Evolutionary conservation across 306 rosid species (phyloP).

Genomic region (Cucumis melo): DNA sequence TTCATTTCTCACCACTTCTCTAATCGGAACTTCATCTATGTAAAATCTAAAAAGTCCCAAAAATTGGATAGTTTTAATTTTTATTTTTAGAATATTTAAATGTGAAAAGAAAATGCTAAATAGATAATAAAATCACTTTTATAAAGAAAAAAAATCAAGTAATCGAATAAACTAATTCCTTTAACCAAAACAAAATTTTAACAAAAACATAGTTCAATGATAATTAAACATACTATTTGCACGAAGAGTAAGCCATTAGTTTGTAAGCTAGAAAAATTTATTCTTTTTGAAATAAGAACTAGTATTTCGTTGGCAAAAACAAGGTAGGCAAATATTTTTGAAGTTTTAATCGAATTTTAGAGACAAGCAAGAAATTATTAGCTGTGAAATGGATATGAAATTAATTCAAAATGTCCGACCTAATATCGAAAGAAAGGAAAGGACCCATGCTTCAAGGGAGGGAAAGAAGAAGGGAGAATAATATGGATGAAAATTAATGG

Average conservation of each 20-base stretch:
- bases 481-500: not conserved
- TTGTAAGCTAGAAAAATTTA: not conserved
- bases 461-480: not conserved
- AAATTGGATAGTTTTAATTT: not conserved
- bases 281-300: not conserved
- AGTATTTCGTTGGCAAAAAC: not conserved
- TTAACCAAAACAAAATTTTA: too few species aligned
- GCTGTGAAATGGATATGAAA: not conserved
- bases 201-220: too few species aligned
- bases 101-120: too few species aligned
- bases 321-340: not conserved
- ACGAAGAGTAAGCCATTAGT: too few species aligned
- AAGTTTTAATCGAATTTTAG: not conserved
- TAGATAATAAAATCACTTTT: too few species aligned
- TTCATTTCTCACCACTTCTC: slow-evolving; percentile 53
- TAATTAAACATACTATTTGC: too few species aligned
- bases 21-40: slow-evolving; percentile 83
- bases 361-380: not conserved
- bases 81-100: too few species aligned
- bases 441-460: not conserved
- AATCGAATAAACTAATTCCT: too few species aligned
- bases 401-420: not conserved
- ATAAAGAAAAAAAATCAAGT: too few species aligned
- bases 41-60: slow-evolving; percentile 44
- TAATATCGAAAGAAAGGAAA: not conserved